Evolutionary conservation across 2,329 filamentous ascomycete species (phyloP), one percentile per base, ranked within the genome.

Genomic region (Clonostachys rhizophaga): DNA sequence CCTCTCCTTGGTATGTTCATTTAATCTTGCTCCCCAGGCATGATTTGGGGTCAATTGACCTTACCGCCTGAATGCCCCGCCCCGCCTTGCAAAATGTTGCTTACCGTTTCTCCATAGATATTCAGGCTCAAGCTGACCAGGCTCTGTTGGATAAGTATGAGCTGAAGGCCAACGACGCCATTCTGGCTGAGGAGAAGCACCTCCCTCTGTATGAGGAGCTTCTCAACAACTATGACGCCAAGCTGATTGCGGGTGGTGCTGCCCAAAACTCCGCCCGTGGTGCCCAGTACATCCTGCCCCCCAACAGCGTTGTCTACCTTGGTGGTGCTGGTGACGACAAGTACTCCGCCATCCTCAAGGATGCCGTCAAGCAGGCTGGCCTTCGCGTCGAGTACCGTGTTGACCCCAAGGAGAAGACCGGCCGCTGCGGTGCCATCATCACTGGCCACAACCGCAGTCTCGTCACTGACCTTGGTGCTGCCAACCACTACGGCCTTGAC

Each of bases 251-350:
- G 47, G 94, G 94, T 55, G 94, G 94, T 62, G 94, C 94, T 48
- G 94, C 94, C 33, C 94, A 99, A 75, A 99, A 99, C 81, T 95
- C 91, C 46, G 92, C 94, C 58, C 86, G 94, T 63, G 94, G 94
- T 58, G 94, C 92, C 54, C 89, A 94, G 83, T 99, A 99, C 79
- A 84, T 97, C 55, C 89, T 99, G 48, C 84, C 89, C 34, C 75
- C 87, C 51, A 87, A 96, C 76, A 92, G 88, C 54, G 90, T 95
- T 62, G 83, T 95, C 67, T 99, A 90, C 79, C 81, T 97, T 55
- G 94, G 94, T 58, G 91, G 91, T 63, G 90, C 95, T 49, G 94
- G 94, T 56, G 85, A 92, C 62, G 94, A 99, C 79, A 94, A 96
- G 75, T 96, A 95, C 71, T 89, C 91, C 59, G 86, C 91, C 53